Evolutionary conservation across 1,284 basidiomycete genomes (phyloP).

Genomic region (Rhodotorula sp.): DNA sequence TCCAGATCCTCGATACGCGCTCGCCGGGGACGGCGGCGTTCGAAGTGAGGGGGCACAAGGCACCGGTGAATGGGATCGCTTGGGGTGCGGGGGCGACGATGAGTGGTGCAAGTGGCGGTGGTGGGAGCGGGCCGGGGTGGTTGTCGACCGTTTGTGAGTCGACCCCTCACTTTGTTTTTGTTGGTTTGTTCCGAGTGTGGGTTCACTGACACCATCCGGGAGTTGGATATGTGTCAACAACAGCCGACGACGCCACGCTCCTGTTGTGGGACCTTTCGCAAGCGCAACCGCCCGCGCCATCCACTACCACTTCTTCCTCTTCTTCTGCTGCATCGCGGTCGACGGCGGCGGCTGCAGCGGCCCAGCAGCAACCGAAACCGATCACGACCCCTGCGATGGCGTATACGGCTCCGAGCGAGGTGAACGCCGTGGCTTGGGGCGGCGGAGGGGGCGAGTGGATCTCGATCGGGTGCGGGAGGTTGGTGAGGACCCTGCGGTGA

Average conservation of each 20-base stretch:
- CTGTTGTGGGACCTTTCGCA: slow-evolving; percentile 76
- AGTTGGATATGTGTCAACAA: too few species aligned
- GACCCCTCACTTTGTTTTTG: not conserved
- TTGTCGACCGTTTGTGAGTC: slow-evolving; percentile 62
- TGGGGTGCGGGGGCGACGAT: slow-evolving; percentile 57
- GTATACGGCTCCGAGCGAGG: slow-evolving; percentile 73
- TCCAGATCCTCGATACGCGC: slow-evolving; percentile 91
- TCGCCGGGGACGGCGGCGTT: slow-evolving; percentile 89
- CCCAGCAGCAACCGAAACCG: slow-evolving; percentile 33
- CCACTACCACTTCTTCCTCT: not conserved
- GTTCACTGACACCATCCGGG: too few species aligned
- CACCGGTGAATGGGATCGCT: slow-evolving; percentile 74
- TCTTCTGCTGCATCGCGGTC: slow-evolving; percentile 8
- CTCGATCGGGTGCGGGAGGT: slow-evolving; percentile 80
- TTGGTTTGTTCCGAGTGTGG: not conserved
- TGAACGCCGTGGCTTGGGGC: slow-evolving; percentile 80
- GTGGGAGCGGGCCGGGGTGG: slow-evolving; percentile 68
- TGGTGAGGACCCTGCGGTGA: slow-evolving; percentile 58
- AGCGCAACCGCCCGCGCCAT: slow-evolving; percentile 51
- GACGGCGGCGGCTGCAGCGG: slow-evolving; percentile 1
- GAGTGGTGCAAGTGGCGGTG: not conserved
- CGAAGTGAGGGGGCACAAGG: slow-evolving; percentile 76
- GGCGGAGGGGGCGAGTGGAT: slow-evolving; percentile 72
- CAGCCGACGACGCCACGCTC: slow-evolving; percentile 88
- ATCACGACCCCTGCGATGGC: slow-evolving; percentile 75